These are phyloP conservation scores for Spathaspora boniae DNA, from an alignment of 805 yeast genomes.

Conservation along the genomic window DNA sequence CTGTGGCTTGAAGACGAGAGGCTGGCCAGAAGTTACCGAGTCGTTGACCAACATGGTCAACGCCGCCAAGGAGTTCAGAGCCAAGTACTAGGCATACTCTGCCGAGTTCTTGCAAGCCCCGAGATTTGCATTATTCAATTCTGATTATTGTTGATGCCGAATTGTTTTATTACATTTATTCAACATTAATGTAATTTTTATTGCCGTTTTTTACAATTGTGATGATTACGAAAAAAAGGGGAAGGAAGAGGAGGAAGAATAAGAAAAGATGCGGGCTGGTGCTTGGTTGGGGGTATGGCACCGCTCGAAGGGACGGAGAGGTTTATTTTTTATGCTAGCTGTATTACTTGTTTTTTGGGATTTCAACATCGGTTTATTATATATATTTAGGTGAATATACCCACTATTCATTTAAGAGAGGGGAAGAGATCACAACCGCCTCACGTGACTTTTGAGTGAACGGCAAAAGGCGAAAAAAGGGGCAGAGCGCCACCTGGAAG, in stretches of 20 bases:
- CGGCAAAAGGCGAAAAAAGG: conserved; percentile 3
- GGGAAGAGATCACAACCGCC: background rate
- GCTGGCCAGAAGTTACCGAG: conserved; percentile 96
- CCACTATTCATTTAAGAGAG: background rate
- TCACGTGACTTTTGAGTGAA: background rate
- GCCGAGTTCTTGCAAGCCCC: too few relatives aligned
- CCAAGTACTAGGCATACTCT: conserved; percentile 28
- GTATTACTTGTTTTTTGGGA: conserved; percentile 29
- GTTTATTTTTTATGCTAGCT: conserved; percentile 8
- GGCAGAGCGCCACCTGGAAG: too few relatives aligned
- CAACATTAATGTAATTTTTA: conserved; percentile 46
- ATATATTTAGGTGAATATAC: conserved; percentile 2
- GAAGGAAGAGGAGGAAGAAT: too few relatives aligned
- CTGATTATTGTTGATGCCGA: conserved; percentile 36
- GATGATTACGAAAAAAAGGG: conserved; percentile 5
- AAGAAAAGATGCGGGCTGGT: too few relatives aligned
- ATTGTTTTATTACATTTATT: conserved; percentile 42
- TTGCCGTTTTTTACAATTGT: conserved; percentile 13
- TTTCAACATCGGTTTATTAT: conserved; percentile 43
- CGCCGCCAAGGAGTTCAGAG: conserved; percentile 90
- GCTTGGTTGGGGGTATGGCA: too few relatives aligned
- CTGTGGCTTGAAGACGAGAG: conserved; percentile 99
- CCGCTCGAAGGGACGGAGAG: background rate
- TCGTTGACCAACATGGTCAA: conserved; percentile 98
- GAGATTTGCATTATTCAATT: conserved; percentile 42